Conservation (phyloP, 2,329 filamentous ascomycete species). For the Cercospora sp. region DNA sequence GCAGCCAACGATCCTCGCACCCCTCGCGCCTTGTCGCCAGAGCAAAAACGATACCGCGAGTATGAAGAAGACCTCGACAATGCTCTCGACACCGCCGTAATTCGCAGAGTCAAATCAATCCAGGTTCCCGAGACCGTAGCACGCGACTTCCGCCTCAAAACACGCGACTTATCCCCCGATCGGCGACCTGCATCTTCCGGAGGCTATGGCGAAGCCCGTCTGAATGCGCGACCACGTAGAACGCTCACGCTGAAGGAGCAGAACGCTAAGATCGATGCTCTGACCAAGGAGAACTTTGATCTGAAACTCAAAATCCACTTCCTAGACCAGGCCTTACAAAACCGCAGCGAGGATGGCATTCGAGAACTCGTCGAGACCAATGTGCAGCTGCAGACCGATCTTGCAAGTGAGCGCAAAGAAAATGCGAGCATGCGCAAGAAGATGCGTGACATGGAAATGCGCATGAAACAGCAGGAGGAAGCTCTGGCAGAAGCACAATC, state of each 20-base stretch:
- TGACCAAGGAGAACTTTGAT: conserved; percentile 98
- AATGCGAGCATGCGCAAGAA: conserved; percentile 79
- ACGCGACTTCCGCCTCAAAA: conserved; percentile 18
- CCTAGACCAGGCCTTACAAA: conserved; percentile 87
- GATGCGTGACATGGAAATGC: conserved; percentile 83
- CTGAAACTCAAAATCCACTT: conserved; percentile 98
- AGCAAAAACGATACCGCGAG: conserved; percentile 16
- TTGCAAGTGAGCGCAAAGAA: conserved; percentile 86
- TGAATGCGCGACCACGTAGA: conserved; percentile 29
- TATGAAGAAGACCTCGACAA: conserved; percentile 17
- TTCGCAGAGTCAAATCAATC: conserved; percentile 14
- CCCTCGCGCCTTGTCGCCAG: conserved; percentile 14
- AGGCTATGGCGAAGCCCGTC: conserved; percentile 20
- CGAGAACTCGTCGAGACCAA: conserved; percentile 99
- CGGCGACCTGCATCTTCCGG: conserved; percentile 19
- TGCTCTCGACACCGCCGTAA: conserved; percentile 15
- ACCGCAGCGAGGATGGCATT: conserved; percentile 90
- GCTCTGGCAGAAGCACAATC: conserved; percentile 49
- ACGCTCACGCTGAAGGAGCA: conserved; percentile 88
- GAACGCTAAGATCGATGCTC: conserved; percentile 91
- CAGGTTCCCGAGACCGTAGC: conserved; percentile 19
- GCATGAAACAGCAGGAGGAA: conserved; percentile 61
- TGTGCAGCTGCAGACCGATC: conserved; percentile 87
- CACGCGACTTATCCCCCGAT: conserved; percentile 13
- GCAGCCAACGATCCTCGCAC: conserved; percentile 4